These are phyloP conservation scores for Mariannaea elegans DNA, from an alignment of 2,329 filamentous ascomycete species.

Conservation along the genomic window DNA sequence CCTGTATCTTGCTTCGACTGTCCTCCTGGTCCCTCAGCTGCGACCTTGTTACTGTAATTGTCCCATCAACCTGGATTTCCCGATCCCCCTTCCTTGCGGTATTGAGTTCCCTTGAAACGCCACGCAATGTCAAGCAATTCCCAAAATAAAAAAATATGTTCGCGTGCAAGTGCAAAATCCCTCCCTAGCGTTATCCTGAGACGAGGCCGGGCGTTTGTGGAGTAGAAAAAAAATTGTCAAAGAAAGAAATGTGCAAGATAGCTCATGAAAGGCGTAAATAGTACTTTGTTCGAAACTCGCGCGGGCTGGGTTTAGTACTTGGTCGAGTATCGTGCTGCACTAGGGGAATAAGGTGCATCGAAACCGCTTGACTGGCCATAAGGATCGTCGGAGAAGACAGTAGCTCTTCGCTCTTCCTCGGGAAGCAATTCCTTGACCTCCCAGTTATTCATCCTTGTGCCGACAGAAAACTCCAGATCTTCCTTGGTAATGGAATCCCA, in stretches of 20 bases:
- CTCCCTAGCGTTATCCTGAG: background rate
- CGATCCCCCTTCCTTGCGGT: constrained; percentile 6
- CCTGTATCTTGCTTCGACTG: background rate
- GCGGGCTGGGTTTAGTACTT: constrained; percentile 52
- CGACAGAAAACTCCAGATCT: constrained; percentile 97
- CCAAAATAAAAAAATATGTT: constrained; percentile 12
- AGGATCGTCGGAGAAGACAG: constrained; percentile 75
- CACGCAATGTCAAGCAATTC: constrained; percentile 31
- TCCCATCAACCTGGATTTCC: background rate
- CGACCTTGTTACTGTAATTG: background rate
- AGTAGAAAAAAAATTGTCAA: constrained; percentile 21
- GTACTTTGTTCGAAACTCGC: background rate
- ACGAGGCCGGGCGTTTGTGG: constrained; percentile 3
- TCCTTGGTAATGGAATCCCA: constrained; percentile 99
- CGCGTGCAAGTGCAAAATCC: constrained; percentile 8
- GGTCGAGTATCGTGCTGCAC: constrained; percentile 53
- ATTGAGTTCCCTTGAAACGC: constrained; percentile 30
- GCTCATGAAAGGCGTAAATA: constrained; percentile 31
- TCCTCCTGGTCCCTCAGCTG: background rate
- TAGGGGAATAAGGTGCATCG: constrained; percentile 61
- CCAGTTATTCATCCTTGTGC: constrained; percentile 96
- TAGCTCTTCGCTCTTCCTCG: constrained; percentile 80
- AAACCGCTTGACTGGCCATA: constrained; percentile 65
- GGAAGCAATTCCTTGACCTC: constrained; percentile 92
- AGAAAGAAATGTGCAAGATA: constrained; percentile 18